Conservation (phyloP, 768 basidiomycete genomes). For the Podaxis sp. region DNA sequence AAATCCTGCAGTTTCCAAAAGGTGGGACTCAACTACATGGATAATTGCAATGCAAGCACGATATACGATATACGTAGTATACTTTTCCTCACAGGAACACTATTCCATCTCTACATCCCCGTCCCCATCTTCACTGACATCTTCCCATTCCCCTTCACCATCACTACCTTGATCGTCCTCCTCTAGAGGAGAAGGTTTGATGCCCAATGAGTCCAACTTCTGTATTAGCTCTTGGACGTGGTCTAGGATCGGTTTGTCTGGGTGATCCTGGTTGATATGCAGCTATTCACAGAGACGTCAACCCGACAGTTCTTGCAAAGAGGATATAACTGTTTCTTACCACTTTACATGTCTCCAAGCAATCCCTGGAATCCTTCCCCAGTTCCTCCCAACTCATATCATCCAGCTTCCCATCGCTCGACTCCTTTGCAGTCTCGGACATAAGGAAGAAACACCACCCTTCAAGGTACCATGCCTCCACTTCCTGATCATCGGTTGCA, state of each 20-base stretch:
- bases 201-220: conserved; percentile 62
- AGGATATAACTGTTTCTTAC: conserved; percentile 36
- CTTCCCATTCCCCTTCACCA: conserved; percentile 63
- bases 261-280: conserved; percentile 65
- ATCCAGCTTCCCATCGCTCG: conserved; percentile 37
- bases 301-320: not conserved
- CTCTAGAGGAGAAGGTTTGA: conserved; percentile 55
- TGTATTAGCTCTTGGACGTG: conserved; percentile 72
- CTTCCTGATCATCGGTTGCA: conserved; percentile 76
- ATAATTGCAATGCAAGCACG: not conserved
- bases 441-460: conserved; percentile 91
- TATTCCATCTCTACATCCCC: conserved; percentile 57
- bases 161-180: conserved; percentile 44
- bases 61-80: not conserved
- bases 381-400: conserved; percentile 74
- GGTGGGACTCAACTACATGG: too few species aligned
- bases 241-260: conserved; percentile 70
- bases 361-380: conserved; percentile 72
- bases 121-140: conserved; percentile 53
- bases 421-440: conserved; percentile 66
- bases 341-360: conserved; percentile 77
- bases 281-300: conserved; percentile 38
- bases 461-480: conserved; percentile 92
- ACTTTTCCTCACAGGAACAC: conserved; percentile 2
- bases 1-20: too few species aligned